phyloP scores from a whole-genome alignment of 1,284 basidiomycete species.

The Grifola frondosa region DNA sequence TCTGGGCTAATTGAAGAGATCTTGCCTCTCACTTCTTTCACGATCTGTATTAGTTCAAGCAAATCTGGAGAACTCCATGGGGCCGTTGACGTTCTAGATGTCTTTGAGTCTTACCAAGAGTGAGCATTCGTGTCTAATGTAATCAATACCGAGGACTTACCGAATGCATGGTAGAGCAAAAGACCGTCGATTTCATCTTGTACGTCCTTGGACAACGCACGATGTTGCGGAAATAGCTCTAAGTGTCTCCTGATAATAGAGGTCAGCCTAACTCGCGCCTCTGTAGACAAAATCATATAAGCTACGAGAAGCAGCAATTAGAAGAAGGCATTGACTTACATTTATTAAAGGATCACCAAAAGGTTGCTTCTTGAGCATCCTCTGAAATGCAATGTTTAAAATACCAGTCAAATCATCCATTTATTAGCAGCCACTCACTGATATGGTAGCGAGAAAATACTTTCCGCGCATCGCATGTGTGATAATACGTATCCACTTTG shows the following conservation, averaged over 20 bases:
- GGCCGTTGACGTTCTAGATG: slow-evolving; percentile 17
- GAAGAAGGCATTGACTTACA: background rate
- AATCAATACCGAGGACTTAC: slow-evolving; percentile 2
- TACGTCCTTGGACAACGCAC: background rate
- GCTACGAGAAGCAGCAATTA: background rate
- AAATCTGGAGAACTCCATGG: slow-evolving; percentile 16
- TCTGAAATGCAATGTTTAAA: background rate
- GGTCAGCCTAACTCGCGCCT: no score
- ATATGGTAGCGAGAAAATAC: slow-evolving; percentile 11
- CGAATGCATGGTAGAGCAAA: slow-evolving; percentile 9
- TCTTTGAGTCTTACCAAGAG: slow-evolving; percentile 17
- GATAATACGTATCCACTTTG: background rate
- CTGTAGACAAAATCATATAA: background rate
- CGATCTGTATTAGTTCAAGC: background rate
- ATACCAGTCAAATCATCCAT: background rate
- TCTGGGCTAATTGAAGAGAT: background rate
- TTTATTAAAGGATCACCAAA: slow-evolving; percentile 4
- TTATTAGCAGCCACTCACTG: slow-evolving; percentile 4
- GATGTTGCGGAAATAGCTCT: slow-evolving; percentile 20
- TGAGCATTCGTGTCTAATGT: background rate
- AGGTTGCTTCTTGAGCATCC: slow-evolving; percentile 2
- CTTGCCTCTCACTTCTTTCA: slow-evolving; percentile 8
- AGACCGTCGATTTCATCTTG: slow-evolving; percentile 2
- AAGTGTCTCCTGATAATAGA: slow-evolving; percentile 13
- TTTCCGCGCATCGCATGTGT: background rate